Evolutionary conservation across 768 basidiomycete species (phyloP).

Genomic region (Leccinellum rugosiceps): DNA sequence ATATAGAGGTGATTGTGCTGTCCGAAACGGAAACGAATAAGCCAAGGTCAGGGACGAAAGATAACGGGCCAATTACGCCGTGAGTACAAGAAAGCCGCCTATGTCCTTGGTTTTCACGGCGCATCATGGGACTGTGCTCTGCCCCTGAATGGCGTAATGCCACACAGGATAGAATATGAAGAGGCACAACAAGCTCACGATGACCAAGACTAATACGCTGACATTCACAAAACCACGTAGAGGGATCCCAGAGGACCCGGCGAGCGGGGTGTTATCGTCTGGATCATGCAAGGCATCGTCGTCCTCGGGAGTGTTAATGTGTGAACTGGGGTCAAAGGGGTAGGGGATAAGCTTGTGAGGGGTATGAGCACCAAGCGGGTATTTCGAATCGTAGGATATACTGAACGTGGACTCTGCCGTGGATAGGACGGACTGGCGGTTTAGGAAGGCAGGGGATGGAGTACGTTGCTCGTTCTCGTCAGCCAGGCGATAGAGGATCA

Average conservation of each 20-base stretch:
- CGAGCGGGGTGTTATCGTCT: conserved; percentile 30
- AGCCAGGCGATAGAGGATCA: conserved; percentile 64
- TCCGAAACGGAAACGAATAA: neutral
- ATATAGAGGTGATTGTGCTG: neutral
- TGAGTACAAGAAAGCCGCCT: neutral
- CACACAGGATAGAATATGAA: conserved; percentile 84
- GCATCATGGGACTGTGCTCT: conserved; percentile 9
- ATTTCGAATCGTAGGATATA: conserved; percentile 59
- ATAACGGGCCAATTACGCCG: conserved; percentile 7
- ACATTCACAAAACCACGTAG: conserved; percentile 66
- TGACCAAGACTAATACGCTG: conserved; percentile 59
- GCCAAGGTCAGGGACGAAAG: neutral
- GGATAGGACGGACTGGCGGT: conserved; percentile 46
- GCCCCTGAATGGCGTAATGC: conserved; percentile 13
- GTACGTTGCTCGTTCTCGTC: conserved; percentile 33
- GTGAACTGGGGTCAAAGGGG: conserved; percentile 63
- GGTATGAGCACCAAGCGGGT: conserved; percentile 43
- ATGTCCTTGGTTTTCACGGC: neutral
- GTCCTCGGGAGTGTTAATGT: conserved; percentile 58
- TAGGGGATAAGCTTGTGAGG: conserved; percentile 55
- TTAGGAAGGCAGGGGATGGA: conserved; percentile 33
- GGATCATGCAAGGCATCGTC: conserved; percentile 78
- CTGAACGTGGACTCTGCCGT: conserved; percentile 50
- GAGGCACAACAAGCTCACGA: conserved; percentile 59
- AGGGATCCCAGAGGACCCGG: conserved; percentile 26